Percentiles rank a stretch among this genome's conserved stretches.
These are phyloP conservation scores for Afroboletus lepidellus DNA, from an alignment of 1,284 basidiomycete genomes.

Conservation along the genomic window DNA sequence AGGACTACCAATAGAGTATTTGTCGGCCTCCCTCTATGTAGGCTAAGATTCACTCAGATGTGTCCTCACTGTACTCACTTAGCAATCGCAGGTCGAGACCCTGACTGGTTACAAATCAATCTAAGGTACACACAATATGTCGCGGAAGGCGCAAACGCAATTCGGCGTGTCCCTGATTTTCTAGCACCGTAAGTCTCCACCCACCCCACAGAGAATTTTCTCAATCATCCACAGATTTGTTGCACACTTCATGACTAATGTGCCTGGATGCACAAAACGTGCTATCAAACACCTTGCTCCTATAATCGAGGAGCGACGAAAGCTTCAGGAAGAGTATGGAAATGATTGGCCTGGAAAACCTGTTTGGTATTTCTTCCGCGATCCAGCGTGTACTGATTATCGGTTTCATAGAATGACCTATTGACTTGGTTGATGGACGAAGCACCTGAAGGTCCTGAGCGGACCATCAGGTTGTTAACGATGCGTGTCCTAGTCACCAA, in stretches of 20 bases:
- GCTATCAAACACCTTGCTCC: constrained; percentile 31
- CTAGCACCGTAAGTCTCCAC: not conserved
- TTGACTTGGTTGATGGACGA: too few species aligned
- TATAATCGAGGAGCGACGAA: constrained; percentile 28
- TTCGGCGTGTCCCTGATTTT: not conserved
- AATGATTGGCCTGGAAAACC: constrained; percentile 32
- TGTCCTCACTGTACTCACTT: constrained; percentile 23
- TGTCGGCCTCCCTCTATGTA: too few species aligned
- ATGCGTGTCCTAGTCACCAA: constrained; percentile 36
- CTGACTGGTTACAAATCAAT: constrained; percentile 38
- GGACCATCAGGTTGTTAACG: constrained; percentile 4
- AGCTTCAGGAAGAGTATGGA: constrained; percentile 24
- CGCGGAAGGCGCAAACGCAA: not conserved
- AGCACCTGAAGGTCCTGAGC: constrained; percentile 28
- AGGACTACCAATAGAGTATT: too few species aligned
- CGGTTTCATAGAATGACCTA: constrained; percentile 37
- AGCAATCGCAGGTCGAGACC: constrained; percentile 38
- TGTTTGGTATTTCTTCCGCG: constrained; percentile 23
- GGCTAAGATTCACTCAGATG: too few species aligned
- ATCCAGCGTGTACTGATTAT: not conserved
- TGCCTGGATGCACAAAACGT: not conserved
- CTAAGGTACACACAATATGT: not conserved
- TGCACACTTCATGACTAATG: not conserved
- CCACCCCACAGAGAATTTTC: not conserved
- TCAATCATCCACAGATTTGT: not conserved